A percentile compares a stretch with the other conserved stretches of the same genome.
These are phyloP conservation scores for Tetrahymena elliotti DNA, from an alignment of 73 alveolate species.

Conservation along the genomic window DNA sequence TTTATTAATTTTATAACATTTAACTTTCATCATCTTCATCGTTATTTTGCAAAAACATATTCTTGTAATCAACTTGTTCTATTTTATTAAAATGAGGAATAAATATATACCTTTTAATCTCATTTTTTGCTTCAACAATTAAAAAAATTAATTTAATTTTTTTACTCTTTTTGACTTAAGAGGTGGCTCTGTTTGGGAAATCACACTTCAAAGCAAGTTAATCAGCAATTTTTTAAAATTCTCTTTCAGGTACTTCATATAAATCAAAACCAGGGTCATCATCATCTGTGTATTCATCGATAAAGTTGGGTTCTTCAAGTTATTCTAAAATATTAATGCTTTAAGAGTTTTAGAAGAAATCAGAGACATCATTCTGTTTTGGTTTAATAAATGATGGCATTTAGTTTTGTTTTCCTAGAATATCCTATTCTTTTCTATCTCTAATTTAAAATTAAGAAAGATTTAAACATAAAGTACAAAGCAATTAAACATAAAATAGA, in stretches of 20 bases:
- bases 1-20: constrained; percentile 27
- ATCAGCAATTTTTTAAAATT: constrained; percentile 78
- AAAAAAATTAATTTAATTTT: not conserved
- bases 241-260: constrained; percentile 86
- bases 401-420: not conserved
- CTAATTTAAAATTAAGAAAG: too few species aligned
- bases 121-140: too few species aligned
- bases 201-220: constrained; percentile 86
- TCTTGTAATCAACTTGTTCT: not conserved
- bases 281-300: constrained; percentile 92
- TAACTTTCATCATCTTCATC: constrained; percentile 42
- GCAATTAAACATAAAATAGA: not conserved
- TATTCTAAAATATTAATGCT: constrained; percentile 22
- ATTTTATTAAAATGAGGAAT: not conserved
- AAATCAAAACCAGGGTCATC: constrained; percentile 97
- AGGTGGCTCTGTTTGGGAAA: constrained; percentile 89
- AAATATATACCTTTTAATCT: not conserved
- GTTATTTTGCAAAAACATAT: not conserved
- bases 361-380: constrained; percentile 45
- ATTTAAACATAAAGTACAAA: not conserved
- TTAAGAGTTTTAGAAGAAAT: constrained; percentile 44
- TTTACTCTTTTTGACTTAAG: constrained; percentile 12
- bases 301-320: constrained; percentile 61
- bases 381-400: constrained; percentile 61
- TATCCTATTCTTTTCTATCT: not conserved